These are phyloP conservation scores for Coniochaeta pulveracea DNA, from an alignment of 2,329 filamentous ascomycete species.

Conservation along the genomic window DNA sequence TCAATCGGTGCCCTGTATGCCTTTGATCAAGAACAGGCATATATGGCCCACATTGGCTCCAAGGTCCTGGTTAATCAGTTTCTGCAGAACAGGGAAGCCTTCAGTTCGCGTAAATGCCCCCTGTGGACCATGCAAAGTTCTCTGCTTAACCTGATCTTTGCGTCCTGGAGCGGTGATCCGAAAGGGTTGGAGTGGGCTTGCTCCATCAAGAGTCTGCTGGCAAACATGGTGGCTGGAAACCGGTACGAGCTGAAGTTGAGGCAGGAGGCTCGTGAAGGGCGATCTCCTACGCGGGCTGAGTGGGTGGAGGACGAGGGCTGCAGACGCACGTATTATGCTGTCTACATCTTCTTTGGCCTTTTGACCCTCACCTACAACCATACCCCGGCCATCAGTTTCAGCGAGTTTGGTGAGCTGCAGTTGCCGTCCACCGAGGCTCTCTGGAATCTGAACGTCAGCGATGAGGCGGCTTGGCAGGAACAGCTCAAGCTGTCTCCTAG, in stretches of 20 bases:
- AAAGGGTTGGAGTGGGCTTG: slow-evolving; percentile 95
- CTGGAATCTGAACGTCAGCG: slow-evolving; percentile 75
- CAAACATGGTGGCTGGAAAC: slow-evolving; percentile 98
- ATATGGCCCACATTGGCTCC: slow-evolving; percentile 93
- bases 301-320: slow-evolving; percentile 98
- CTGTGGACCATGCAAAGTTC: slow-evolving; percentile 98
- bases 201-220: slow-evolving; percentile 94
- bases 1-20: slow-evolving; percentile 95
- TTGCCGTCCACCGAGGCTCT: slow-evolving; percentile 87
- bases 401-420: slow-evolving; percentile 89
- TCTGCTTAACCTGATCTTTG: slow-evolving; percentile 95
- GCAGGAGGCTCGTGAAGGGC: slow-evolving; percentile 71
- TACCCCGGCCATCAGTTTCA: slow-evolving; percentile 94
- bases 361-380: slow-evolving; percentile 95
- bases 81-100: slow-evolving; percentile 95
- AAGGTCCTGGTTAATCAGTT: slow-evolving; percentile 97
- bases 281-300: slow-evolving; percentile 67
- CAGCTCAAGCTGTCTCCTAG: slow-evolving; percentile 58
- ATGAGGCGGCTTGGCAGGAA: slow-evolving; percentile 78
- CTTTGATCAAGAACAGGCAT: slow-evolving; percentile 94
- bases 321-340: slow-evolving; percentile 91
- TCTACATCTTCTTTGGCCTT: slow-evolving; percentile 97
- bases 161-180: slow-evolving; percentile 96
- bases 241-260: slow-evolving; percentile 92
- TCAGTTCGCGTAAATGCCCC: slow-evolving; percentile 93